Conservation (phyloP, 352 stramenopile genomes). For the Thalassiosira livingstoniorum region DNA sequence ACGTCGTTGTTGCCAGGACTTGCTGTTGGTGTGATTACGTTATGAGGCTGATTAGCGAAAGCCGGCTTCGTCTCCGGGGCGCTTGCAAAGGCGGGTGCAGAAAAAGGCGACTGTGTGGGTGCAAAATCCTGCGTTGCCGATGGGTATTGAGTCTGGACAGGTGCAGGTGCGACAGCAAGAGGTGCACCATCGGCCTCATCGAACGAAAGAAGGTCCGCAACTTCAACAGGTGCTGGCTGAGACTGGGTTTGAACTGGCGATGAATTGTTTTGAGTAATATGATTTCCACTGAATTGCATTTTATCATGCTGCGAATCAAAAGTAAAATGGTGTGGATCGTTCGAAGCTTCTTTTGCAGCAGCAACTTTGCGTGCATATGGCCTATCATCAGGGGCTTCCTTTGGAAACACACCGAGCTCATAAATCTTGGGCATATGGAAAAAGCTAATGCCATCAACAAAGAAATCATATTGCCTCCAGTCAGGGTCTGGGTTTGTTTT, state of each 20-base stretch:
- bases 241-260: too few species aligned
- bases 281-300: too few species aligned
- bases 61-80: neutral
- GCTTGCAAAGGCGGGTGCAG: neutral
- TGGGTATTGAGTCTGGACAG: neutral
- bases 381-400: too few species aligned
- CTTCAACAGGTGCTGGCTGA: slow-evolving; percentile 18
- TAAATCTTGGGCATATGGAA: slow-evolving; percentile 81
- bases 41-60: neutral
- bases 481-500: slow-evolving; percentile 34
- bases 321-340: too few species aligned
- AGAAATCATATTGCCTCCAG: slow-evolving; percentile 80
- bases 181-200: slow-evolving; percentile 26
- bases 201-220: slow-evolving; percentile 56
- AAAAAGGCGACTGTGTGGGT: neutral
- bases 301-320: too few species aligned
- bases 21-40: neutral
- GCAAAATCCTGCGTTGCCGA: slow-evolving; percentile 13
- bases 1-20: neutral
- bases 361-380: too few species aligned
- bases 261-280: too few species aligned
- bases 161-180: slow-evolving; percentile 12
- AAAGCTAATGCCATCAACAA: slow-evolving; percentile 80
- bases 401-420: slow-evolving; percentile 48
- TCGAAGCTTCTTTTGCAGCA: too few species aligned